Conservation (phyloP, 2,329 filamentous ascomycete species). For the Lomentospora prolificans region DNA sequence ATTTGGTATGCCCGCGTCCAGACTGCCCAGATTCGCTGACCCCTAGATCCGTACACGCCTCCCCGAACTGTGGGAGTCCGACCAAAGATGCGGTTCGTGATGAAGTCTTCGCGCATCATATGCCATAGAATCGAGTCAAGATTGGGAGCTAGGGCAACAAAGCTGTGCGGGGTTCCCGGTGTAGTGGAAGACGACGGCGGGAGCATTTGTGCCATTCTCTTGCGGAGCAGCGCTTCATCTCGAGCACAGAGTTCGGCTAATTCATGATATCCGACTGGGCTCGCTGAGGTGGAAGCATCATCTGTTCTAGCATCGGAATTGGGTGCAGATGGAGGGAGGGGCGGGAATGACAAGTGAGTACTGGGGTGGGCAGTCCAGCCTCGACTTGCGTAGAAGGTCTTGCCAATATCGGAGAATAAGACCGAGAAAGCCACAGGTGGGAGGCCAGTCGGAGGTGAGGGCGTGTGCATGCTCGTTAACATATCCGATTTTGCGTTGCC, state of each 20-base stretch:
- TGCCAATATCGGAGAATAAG: conserved; percentile 79
- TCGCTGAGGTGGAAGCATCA: conserved; percentile 18
- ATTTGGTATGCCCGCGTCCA: conserved; percentile 61
- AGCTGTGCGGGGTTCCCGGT: conserved; percentile 18
- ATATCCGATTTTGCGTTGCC: not conserved
- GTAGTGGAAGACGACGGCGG: not conserved
- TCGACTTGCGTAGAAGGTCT: conserved; percentile 65
- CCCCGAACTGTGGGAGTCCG: conserved; percentile 54
- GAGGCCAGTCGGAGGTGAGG: conserved; percentile 15
- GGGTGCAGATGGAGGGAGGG: conserved; percentile 15
- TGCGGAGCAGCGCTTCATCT: conserved; percentile 54
- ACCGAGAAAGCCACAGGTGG: conserved; percentile 55
- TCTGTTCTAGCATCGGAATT: conserved; percentile 15
- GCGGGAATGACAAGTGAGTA: conserved; percentile 57
- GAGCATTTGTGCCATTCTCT: conserved; percentile 29
- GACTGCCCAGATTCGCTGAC: conserved; percentile 55
- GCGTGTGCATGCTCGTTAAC: not conserved
- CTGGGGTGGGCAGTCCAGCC: conserved; percentile 73
- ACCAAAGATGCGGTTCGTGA: conserved; percentile 53
- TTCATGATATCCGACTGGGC: conserved; percentile 46
- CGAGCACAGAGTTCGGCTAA: conserved; percentile 50
- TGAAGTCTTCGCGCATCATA: conserved; percentile 71
- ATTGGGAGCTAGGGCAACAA: conserved; percentile 41
- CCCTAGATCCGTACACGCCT: conserved; percentile 46
- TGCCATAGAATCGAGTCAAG: conserved; percentile 64